These are phyloP conservation scores for Xylaria sp. DNA, from an alignment of 2,329 filamentous ascomycete genomes.

Conservation along the genomic window DNA sequence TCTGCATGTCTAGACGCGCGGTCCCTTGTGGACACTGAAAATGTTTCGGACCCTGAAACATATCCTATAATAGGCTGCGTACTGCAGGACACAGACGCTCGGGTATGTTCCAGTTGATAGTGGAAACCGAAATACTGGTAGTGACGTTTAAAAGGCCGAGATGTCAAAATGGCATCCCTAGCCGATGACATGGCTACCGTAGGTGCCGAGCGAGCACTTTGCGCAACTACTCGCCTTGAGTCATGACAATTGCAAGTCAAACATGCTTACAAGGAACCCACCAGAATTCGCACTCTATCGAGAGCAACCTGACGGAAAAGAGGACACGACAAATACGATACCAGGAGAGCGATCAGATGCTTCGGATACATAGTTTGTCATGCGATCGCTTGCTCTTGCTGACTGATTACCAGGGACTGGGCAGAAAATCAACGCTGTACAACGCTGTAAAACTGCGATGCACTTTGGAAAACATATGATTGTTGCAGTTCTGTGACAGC, in stretches of 20 bases:
- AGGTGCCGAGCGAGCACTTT: background rate
- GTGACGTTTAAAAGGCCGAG: background rate
- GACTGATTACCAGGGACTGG: background rate
- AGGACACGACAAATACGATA: background rate
- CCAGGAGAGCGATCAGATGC: background rate
- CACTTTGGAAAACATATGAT: background rate
- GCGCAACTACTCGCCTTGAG: background rate
- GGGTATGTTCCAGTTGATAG: background rate
- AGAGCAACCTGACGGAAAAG: background rate
- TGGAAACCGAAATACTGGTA: background rate
- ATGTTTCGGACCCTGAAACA: background rate
- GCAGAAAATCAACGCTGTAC: background rate
- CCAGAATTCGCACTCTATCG: background rate
- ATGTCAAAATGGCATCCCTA: background rate
- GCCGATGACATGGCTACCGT: background rate
- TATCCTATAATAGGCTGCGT: background rate
- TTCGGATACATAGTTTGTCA: background rate
- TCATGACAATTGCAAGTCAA: too few species aligned
- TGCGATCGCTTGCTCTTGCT: background rate
- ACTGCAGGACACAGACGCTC: slow-evolving; percentile 9
- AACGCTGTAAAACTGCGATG: background rate
- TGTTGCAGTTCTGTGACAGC: background rate
- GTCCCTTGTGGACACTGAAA: background rate
- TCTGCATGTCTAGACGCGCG: background rate
- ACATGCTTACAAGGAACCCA: too few species aligned